phyloP scores from a whole-genome alignment of 768 basidiomycete species.

The Leccinum disarticulatum region DNA sequence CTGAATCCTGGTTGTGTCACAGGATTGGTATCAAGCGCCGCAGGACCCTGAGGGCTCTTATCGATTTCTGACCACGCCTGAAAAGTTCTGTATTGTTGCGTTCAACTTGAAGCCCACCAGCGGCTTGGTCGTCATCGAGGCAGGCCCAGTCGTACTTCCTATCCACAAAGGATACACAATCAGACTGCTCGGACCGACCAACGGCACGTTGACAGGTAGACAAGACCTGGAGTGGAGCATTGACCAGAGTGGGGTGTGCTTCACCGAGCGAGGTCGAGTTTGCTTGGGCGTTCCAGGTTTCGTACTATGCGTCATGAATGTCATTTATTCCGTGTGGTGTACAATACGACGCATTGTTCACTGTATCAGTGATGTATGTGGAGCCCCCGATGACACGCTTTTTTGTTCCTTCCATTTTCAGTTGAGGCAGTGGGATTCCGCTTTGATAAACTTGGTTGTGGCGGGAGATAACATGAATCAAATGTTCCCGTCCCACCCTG shows the following conservation, averaged over 20 bases:
- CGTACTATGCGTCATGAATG: slow-evolving; percentile 19
- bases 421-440: neutral
- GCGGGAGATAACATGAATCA: neutral
- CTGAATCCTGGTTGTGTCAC: neutral
- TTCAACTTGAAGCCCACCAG: slow-evolving; percentile 36
- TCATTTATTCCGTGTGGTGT: neutral
- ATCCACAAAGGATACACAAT: slow-evolving; percentile 44
- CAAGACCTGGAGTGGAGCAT: slow-evolving; percentile 33
- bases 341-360: neutral
- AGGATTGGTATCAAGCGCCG: slow-evolving; percentile 50
- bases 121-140: slow-evolving; percentile 36
- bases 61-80: slow-evolving; percentile 50
- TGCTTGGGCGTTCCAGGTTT: slow-evolving; percentile 44
- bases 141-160: slow-evolving; percentile 39
- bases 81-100: slow-evolving; percentile 51
- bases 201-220: neutral
- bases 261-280: slow-evolving; percentile 28
- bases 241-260: slow-evolving; percentile 24
- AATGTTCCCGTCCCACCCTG: slow-evolving; percentile 6
- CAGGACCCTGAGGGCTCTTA: slow-evolving; percentile 36
- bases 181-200: slow-evolving; percentile 37
- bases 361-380: neutral
- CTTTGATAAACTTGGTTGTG: neutral
- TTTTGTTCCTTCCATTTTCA: neutral
- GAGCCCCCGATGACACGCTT: neutral